Conservation (phyloP, 768 basidiomycete species). For the Suillus bovinus region DNA sequence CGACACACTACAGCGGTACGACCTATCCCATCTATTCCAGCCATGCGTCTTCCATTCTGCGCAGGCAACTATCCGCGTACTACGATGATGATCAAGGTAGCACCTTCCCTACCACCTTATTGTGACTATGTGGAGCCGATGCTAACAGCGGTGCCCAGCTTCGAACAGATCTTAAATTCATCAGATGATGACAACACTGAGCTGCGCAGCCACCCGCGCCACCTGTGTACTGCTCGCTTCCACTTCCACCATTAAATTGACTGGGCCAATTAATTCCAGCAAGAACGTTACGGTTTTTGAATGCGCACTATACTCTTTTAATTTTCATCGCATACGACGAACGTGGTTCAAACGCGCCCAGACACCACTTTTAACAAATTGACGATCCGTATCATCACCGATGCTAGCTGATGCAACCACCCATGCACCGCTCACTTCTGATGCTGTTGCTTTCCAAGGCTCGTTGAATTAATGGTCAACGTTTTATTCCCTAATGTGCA, state of each 20-base stretch:
- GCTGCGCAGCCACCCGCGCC: background rate
- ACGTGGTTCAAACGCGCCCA: background rate
- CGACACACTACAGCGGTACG: background rate
- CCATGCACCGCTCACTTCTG: background rate
- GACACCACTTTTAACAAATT: background rate
- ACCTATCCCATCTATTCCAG: background rate
- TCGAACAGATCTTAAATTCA: background rate
- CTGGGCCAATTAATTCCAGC: background rate
- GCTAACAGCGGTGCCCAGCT: background rate
- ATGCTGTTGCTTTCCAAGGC: background rate
- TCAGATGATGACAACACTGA: background rate
- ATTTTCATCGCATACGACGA: background rate
- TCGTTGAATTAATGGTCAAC: too few species aligned
- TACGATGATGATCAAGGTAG: background rate
- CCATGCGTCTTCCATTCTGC: background rate
- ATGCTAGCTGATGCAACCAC: background rate
- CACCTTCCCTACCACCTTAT: background rate
- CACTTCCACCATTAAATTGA: background rate
- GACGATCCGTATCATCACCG: too few species aligned
- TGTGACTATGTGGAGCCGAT: background rate
- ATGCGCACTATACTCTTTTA: background rate
- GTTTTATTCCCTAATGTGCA: background rate
- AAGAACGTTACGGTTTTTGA: background rate
- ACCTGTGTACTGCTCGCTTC: background rate
- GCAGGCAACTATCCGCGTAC: background rate